Conservation (phyloP, 805 yeast species). For the Nakazawaea ishiwadae region DNA sequence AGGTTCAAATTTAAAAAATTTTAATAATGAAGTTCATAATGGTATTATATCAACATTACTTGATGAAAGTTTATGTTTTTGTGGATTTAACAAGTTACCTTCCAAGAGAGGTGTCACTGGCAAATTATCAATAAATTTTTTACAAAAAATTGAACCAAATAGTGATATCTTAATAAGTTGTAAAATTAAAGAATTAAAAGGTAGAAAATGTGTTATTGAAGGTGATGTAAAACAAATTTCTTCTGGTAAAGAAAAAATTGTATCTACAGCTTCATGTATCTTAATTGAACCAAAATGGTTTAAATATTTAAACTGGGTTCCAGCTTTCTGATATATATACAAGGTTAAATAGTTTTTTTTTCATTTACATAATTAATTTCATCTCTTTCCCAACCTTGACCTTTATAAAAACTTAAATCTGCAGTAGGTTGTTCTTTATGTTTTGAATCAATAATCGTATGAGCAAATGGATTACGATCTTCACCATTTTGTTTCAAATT, state of each 20-base stretch:
- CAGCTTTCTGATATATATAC: slow-evolving; percentile 25
- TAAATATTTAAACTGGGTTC: slow-evolving; percentile 57
- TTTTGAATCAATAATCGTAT: slow-evolving; percentile 27
- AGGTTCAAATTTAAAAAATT: slow-evolving; percentile 62
- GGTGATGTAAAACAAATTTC: slow-evolving; percentile 56
- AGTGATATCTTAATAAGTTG: slow-evolving; percentile 66
- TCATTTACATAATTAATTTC: slow-evolving; percentile 19
- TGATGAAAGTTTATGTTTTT: slow-evolving; percentile 80
- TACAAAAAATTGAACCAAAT: slow-evolving; percentile 54
- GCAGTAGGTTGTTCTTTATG: slow-evolving; percentile 24
- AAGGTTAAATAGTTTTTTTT: not conserved
- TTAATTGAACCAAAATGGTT: slow-evolving; percentile 90
- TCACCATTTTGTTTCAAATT: slow-evolving; percentile 37
- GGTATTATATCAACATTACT: slow-evolving; percentile 75
- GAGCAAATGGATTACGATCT: slow-evolving; percentile 69
- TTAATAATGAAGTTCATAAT: slow-evolving; percentile 63
- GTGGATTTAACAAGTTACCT: slow-evolving; percentile 83
- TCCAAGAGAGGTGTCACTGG: slow-evolving; percentile 89
- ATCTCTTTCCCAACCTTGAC: slow-evolving; percentile 29
- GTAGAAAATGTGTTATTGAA: slow-evolving; percentile 76
- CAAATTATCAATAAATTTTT: slow-evolving; percentile 57
- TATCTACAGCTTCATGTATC: slow-evolving; percentile 62
- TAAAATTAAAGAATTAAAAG: slow-evolving; percentile 57
- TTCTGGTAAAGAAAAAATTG: slow-evolving; percentile 20
- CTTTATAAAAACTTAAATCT: slow-evolving; percentile 21